Conservation (phyloP, 2,329 filamentous ascomycete species). For the Aureobasidium mangrovei region DNA sequence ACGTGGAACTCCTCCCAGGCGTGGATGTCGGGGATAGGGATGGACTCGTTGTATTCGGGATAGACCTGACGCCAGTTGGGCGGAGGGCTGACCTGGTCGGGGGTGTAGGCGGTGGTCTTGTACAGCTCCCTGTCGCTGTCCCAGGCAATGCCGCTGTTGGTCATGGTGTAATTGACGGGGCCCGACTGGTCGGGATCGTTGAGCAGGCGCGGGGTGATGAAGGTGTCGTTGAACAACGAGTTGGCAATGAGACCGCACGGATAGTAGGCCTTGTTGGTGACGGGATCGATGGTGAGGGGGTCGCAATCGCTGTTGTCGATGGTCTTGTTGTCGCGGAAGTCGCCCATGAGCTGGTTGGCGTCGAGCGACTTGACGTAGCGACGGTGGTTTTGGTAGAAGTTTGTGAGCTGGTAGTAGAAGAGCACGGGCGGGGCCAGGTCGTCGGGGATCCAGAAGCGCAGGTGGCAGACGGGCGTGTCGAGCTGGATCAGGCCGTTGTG, state of each 20-base stretch:
- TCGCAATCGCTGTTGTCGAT: constrained; percentile 66
- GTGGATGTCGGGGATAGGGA: constrained; percentile 62
- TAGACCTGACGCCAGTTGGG: constrained; percentile 75
- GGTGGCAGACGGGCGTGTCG: constrained; percentile 51
- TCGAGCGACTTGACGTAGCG: constrained; percentile 90
- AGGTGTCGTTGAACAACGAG: constrained; percentile 93
- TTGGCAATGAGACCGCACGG: constrained; percentile 95
- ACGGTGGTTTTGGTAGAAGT: constrained; percentile 98
- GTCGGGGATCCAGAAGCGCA: constrained; percentile 73
- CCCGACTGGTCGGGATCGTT: constrained; percentile 39
- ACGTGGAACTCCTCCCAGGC: constrained; percentile 83
- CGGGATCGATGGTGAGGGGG: constrained; percentile 46
- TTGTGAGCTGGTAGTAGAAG: constrained; percentile 90
- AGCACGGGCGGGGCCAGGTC: constrained; percentile 72
- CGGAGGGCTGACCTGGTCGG: constrained; percentile 63
- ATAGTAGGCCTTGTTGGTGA: constrained; percentile 65
- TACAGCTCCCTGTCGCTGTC: constrained; percentile 73
- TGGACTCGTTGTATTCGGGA: constrained; percentile 58
- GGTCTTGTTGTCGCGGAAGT: constrained; percentile 48
- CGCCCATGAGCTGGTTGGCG: constrained; percentile 71
- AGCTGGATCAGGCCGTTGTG: constrained; percentile 21
- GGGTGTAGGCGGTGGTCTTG: constrained; percentile 56
- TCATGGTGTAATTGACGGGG: constrained; percentile 61
- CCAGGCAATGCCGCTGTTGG: constrained; percentile 75
- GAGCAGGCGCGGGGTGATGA: constrained; percentile 54